Conservation (phyloP, 1,284 basidiomycete species). For the Mycosarcoma mackinlayi region DNA sequence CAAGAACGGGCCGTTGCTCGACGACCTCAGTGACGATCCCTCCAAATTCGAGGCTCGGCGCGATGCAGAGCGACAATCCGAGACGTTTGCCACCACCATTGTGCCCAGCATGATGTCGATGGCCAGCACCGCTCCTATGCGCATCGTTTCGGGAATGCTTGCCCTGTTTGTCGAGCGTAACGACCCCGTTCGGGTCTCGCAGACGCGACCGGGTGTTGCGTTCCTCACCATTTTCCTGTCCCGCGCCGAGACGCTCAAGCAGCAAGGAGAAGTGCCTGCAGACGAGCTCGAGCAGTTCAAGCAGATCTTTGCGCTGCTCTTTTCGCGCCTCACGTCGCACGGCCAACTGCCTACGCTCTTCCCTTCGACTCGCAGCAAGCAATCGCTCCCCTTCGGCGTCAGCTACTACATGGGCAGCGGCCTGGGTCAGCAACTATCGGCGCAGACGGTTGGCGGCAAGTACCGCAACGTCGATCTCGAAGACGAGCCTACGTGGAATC, state of each 20-base stretch:
- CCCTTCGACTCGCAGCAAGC: conserved; percentile 83
- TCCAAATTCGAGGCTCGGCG: conserved; percentile 59
- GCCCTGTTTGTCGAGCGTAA: conserved; percentile 85
- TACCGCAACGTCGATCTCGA: conserved; percentile 74
- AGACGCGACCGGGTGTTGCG: conserved; percentile 85
- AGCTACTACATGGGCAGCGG: conserved; percentile 68
- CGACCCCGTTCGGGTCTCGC: conserved; percentile 78
- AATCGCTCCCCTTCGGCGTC: conserved; percentile 72
- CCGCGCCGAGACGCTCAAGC: conserved; percentile 88
- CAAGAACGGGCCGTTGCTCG: conserved; percentile 22
- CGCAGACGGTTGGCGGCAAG: conserved; percentile 39
- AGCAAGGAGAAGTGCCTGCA: conserved; percentile 71
- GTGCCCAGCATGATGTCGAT: conserved; percentile 86
- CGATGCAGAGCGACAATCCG: conserved; percentile 87
- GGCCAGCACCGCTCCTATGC: conserved; percentile 80
- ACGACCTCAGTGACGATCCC: conserved; percentile 41
- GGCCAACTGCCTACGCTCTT: conserved; percentile 78
- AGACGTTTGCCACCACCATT: conserved; percentile 86
- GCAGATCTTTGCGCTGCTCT: conserved; percentile 79
- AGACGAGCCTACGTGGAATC: conserved; percentile 92
- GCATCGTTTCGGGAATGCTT: conserved; percentile 86
- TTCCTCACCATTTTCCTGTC: conserved; percentile 91
- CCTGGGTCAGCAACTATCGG: conserved; percentile 22
- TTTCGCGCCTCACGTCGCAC: conserved; percentile 78
- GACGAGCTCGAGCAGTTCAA: conserved; percentile 86